Evolutionary conservation across 1,284 basidiomycete genomes (phyloP).

Genomic region (Pseudozyma sp.): DNA sequence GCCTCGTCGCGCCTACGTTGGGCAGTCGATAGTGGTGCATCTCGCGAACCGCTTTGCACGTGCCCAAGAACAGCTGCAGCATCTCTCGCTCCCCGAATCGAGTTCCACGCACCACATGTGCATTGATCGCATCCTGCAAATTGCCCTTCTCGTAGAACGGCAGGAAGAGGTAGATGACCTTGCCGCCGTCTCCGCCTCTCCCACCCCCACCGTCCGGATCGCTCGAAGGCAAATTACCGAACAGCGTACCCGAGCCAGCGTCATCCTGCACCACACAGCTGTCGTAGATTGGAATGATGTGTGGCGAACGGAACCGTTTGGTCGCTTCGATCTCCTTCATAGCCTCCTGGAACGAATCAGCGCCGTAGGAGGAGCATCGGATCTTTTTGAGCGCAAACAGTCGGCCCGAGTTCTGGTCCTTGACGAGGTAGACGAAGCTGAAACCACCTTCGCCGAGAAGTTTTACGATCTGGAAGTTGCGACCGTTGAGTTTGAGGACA

Average conservation of each 20-base stretch:
- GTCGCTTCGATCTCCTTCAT: conserved; percentile 68
- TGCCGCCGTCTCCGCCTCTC: conserved; percentile 43
- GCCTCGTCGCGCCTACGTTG: conserved; percentile 30
- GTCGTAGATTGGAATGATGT: conserved; percentile 67
- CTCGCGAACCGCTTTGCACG: conserved; percentile 89
- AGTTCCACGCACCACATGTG: conserved; percentile 83
- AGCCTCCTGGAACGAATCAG: conserved; percentile 63
- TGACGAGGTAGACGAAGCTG: conserved; percentile 67
- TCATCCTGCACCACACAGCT: conserved; percentile 65
- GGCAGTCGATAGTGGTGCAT: conserved; percentile 78
- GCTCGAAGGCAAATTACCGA: conserved; percentile 54
- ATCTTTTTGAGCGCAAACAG: conserved; percentile 69
- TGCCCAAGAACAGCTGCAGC: conserved; percentile 88
- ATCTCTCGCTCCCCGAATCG: conserved; percentile 89
- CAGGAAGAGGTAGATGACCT: conserved; percentile 74
- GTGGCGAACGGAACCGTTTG: conserved; percentile 64
- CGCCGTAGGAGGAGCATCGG: conserved; percentile 63
- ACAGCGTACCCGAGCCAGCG: conserved; percentile 38
- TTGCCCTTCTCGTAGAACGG: conserved; percentile 86
- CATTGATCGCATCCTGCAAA: conserved; percentile 92
- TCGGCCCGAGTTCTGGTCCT: conserved; percentile 60
- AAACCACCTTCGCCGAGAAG: conserved; percentile 68
- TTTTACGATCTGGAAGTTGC: conserved; percentile 60
- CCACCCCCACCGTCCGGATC: conserved; percentile 50
- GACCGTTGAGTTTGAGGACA: conserved; percentile 61